Percentiles rank a stretch among this genome's conserved stretches.
phyloP scores from a whole-genome alignment of 129 eudicot genomes.

The Silybum marianum region DNA sequence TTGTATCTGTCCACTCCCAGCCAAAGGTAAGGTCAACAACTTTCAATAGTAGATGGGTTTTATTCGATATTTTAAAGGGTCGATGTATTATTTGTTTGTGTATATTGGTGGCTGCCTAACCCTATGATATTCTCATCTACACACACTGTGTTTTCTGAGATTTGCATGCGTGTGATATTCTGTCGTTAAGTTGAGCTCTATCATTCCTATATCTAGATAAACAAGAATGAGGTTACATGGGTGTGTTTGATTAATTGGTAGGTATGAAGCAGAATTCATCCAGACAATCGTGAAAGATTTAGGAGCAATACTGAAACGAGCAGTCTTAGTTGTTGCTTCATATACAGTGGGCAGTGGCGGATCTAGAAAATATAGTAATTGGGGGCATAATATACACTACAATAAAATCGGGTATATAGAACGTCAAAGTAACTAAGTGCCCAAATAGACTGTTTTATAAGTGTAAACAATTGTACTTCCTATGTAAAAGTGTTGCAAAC shows the following conservation, averaged over 20 bases:
- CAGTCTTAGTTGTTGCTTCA: slow-evolving; percentile 22
- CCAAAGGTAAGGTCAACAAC: not conserved
- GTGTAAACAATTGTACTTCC: too few species aligned
- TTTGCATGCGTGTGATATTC: not conserved
- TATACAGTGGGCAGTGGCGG: slow-evolving; percentile 19
- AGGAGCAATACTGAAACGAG: slow-evolving; percentile 26
- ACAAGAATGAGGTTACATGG: not conserved
- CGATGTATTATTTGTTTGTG: not conserved
- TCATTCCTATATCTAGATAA: not conserved
- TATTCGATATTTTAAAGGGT: not conserved
- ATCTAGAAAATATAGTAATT: too few species aligned
- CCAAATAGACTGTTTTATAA: too few species aligned
- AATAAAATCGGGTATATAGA: too few species aligned
- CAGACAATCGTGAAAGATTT: slow-evolving; percentile 27
- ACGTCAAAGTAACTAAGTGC: too few species aligned
- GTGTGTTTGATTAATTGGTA: not conserved
- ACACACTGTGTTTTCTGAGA: too few species aligned
- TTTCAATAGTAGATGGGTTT: not conserved
- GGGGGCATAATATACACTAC: too few species aligned
- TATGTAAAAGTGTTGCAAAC: too few species aligned
- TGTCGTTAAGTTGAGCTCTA: not conserved
- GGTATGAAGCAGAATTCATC: slow-evolving; percentile 30
- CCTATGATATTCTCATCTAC: not conserved
- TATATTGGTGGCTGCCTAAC: not conserved
- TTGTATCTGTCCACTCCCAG: not conserved